Conservation (phyloP, 768 basidiomycete genomes). For the Pulveroboletus sp. region DNA sequence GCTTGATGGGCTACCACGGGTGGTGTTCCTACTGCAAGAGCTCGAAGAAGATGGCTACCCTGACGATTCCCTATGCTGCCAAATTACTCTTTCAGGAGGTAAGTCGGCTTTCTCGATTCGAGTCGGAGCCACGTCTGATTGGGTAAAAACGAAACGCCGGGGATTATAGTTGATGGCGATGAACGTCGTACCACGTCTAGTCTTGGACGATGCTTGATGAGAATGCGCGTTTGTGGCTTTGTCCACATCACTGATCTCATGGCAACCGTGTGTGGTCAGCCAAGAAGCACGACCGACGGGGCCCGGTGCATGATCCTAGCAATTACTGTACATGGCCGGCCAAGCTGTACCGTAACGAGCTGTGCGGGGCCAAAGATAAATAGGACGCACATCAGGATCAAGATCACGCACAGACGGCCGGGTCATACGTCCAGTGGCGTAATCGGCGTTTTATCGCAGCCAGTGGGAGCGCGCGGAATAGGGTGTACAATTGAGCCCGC, state of each 20-base stretch:
- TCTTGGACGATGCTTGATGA: constrained; percentile 74
- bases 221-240: constrained; percentile 13
- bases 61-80: constrained; percentile 95
- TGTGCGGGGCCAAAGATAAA: constrained; percentile 3
- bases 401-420: constrained; percentile 4
- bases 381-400: background rate
- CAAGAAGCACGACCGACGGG: background rate
- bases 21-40: constrained; percentile 99
- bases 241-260: background rate
- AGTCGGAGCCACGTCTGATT: background rate
- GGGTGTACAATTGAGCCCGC: too few species aligned
- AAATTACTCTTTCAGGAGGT: constrained; percentile 92
- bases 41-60: constrained; percentile 91
- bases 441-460: constrained; percentile 8
- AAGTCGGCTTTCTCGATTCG: constrained; percentile 16
- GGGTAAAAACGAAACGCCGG: background rate
- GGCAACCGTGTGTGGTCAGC: constrained; percentile 6
- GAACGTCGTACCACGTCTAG: constrained; percentile 89
- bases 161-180: constrained; percentile 81
- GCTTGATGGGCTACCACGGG: constrained; percentile 89
- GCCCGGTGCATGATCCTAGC: constrained; percentile 4
- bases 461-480: background rate
- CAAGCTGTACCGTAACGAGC: constrained; percentile 16
- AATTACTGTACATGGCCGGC: background rate
- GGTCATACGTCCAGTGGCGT: constrained; percentile 7